phyloP scores from a whole-genome alignment of 2,329 filamentous ascomycete species.

The Ceratocystis colombiana region DNA sequence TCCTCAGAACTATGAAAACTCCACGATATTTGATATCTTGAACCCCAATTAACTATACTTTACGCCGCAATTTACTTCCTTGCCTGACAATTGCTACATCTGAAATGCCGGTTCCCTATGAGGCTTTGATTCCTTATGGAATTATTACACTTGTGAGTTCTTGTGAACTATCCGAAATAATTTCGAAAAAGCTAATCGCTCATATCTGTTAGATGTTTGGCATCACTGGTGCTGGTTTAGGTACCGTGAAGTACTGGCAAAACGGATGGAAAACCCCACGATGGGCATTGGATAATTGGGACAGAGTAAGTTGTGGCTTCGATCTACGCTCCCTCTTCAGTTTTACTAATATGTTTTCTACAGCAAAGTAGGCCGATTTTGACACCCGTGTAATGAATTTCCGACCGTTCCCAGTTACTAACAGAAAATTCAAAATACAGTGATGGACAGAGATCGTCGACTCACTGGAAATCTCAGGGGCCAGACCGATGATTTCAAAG shows the following conservation, averaged over 20 bases:
- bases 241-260: conserved; percentile 46
- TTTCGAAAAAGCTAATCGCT: conserved; percentile 28
- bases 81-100: conserved; percentile 3
- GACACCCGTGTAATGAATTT: not conserved
- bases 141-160: conserved; percentile 51
- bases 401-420: conserved; percentile 7
- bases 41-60: not conserved
- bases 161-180: conserved; percentile 20
- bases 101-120: conserved; percentile 54
- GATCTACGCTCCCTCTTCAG: not conserved
- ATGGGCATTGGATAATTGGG: conserved; percentile 54
- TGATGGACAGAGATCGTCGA: conserved; percentile 56
- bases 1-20: not conserved
- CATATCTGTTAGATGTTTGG: conserved; percentile 49
- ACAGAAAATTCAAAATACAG: conserved; percentile 33
- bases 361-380: conserved; percentile 45
- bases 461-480: conserved; percentile 51
- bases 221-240: conserved; percentile 48
- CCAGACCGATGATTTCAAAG: conserved; percentile 45
- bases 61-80: not conserved
- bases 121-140: conserved; percentile 53
- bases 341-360: conserved; percentile 30
- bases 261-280: conserved; percentile 53
- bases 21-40: not conserved
- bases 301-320: conserved; percentile 40